Evolutionary conservation across 2,329 filamentous ascomycete species (phyloP), one percentile per base, ranked within the genome.

Genomic region (Apiospora koreana): DNA sequence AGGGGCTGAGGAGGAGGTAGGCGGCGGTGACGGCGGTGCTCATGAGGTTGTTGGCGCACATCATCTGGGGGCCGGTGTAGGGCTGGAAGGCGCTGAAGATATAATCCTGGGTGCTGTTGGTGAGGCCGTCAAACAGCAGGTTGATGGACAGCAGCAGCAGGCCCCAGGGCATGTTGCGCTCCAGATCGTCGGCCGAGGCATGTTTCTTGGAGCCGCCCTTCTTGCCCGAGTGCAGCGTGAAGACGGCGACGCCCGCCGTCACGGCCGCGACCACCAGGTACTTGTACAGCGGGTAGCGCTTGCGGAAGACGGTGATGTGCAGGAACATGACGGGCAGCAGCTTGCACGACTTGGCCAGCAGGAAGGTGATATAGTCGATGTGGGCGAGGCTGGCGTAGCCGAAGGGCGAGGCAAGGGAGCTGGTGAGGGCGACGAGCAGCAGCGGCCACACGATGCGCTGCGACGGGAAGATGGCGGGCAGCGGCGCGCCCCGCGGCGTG

Each of bases 261-360:
- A 99, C 96, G 73, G 95, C 90, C 4, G 93, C 89, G 8, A 99
- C 94, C 71, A 99, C 96, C 54, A 93, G 87, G 84, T 99, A 99
- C 84, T 99, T 99, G 86, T 97, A 97, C 64, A 97, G 86, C 1
- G 96, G 95, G 81, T 98, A 99, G 65, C 91, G 87, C 78, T 92
- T 93, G 71, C 92, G 91, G 86, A 98, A 99, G 65, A 99, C 83
- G 62, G 94, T 95, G 78, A 98, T 89, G 84, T 99, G 95, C 50
- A 99, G 88, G 77, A 96, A 91, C 96, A 99, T 98, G 78, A 99
- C 96, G 2, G 96, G 96, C n/a, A 99, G 90, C 25, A 99, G 88
- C 85, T 99, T 99, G 91, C 96, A 99, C 76, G 92, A 95, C 84
- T 99, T 98, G 76, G 96, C 95, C 54, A 99, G 92, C 75, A 98